Percentiles rank a stretch among this genome's conserved stretches.
Conservation (phyloP, 805 yeast species). For the Hanseniaspora lachancei region DNA sequence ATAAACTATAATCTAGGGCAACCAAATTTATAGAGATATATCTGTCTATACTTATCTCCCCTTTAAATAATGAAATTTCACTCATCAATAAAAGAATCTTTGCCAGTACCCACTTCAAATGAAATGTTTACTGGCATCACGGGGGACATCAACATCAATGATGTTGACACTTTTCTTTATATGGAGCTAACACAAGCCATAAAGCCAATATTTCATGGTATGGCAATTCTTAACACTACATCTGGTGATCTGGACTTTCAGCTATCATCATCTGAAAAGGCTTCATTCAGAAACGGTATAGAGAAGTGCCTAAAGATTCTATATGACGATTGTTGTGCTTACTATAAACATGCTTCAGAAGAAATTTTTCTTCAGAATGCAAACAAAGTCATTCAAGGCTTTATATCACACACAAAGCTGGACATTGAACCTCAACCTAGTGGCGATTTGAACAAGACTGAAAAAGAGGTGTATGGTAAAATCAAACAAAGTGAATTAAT, state of each 20-base stretch:
- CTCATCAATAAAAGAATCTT: neutral
- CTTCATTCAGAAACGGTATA: neutral
- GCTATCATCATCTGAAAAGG: neutral
- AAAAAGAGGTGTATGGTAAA: neutral
- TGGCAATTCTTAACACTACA: neutral
- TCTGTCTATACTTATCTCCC: neutral
- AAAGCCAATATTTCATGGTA: neutral
- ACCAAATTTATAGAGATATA: too few species aligned
- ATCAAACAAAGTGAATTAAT: neutral
- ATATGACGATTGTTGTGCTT: neutral
- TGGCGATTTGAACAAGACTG: neutral
- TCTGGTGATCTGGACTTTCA: neutral
- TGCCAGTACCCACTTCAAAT: neutral
- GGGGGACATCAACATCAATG: neutral
- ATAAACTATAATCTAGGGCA: too few species aligned
- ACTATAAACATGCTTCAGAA: neutral
- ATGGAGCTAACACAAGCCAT: neutral
- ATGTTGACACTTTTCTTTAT: neutral
- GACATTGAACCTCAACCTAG: neutral
- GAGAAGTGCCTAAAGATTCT: neutral
- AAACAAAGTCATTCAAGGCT: conserved; percentile 3
- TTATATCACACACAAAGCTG: neutral
- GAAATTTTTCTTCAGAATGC: neutral
- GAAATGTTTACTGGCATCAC: neutral
- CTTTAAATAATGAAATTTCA: neutral